Evolutionary conservation across 768 basidiomycete species (phyloP).

Genomic region (Lenzites betulinus): DNA sequence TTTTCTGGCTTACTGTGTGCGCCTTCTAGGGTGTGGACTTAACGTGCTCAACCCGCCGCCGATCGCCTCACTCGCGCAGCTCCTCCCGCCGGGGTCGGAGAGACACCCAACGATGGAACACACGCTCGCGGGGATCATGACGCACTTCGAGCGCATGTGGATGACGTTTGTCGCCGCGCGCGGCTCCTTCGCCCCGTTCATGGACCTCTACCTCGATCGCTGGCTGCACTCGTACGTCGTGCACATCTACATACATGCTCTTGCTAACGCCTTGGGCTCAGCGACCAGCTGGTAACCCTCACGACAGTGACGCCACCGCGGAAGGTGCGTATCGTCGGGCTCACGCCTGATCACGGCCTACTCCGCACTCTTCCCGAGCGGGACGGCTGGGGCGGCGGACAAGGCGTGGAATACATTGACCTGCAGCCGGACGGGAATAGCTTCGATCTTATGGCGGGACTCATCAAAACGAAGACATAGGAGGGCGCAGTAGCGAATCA

Average conservation of each 20-base stretch:
- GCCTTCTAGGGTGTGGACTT: constrained; percentile 74
- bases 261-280: constrained; percentile 35
- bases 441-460: constrained; percentile 90
- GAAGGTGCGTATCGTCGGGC: constrained; percentile 75
- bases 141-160: constrained; percentile 82
- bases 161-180: constrained; percentile 58
- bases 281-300: constrained; percentile 81
- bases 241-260: neutral
- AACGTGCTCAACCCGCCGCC: constrained; percentile 85
- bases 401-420: constrained; percentile 66
- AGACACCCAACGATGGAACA: constrained; percentile 64
- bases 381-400: constrained; percentile 30
- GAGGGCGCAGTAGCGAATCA: neutral
- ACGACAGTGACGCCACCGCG: constrained; percentile 73
- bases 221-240: constrained; percentile 91
- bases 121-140: constrained; percentile 73
- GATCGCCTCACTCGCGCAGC: constrained; percentile 76
- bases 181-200: constrained; percentile 81
- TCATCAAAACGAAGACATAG: constrained; percentile 62
- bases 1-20: neutral
- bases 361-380: constrained; percentile 76
- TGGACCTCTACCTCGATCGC: constrained; percentile 70
- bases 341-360: constrained; percentile 87
- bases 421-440: constrained; percentile 97
- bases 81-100: constrained; percentile 43